Percentiles rank a stretch among this genome's conserved stretches.
Evolutionary conservation across 2,329 filamentous ascomycete species (phyloP).

Genomic region (Bipolaris victoriae): DNA sequence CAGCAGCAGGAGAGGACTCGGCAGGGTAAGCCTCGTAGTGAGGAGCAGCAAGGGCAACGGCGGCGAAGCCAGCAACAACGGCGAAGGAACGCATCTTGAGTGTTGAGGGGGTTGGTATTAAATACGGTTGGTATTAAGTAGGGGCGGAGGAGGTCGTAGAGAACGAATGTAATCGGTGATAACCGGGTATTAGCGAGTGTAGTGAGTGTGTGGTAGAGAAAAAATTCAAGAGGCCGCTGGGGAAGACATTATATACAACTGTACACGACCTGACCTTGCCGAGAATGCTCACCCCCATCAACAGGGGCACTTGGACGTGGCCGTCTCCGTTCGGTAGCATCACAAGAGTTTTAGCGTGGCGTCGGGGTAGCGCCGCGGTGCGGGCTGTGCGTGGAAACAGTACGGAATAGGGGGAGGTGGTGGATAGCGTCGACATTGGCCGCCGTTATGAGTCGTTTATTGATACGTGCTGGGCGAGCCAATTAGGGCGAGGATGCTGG

Average conservation of each 20-base stretch:
- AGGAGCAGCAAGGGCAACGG: slow-evolving; percentile 31
- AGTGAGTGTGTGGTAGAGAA: slow-evolving; percentile 49
- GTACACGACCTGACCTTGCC: slow-evolving; percentile 32
- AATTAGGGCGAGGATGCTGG: slow-evolving; percentile 30
- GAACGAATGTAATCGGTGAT: slow-evolving; percentile 52
- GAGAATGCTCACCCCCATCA: slow-evolving; percentile 24
- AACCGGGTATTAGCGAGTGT: slow-evolving; percentile 45
- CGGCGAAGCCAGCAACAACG: slow-evolving; percentile 41
- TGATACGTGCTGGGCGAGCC: slow-evolving; percentile 32
- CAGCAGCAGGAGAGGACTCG: slow-evolving; percentile 2
- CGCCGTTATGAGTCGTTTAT: slow-evolving; percentile 39
- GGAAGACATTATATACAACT: slow-evolving; percentile 46
- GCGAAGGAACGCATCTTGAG: slow-evolving; percentile 51
- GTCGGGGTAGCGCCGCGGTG: slow-evolving; percentile 34
- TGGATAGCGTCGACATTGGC: slow-evolving; percentile 31
- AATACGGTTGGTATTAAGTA: slow-evolving; percentile 46
- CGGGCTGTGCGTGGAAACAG: slow-evolving; percentile 32
- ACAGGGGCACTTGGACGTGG: slow-evolving; percentile 35
- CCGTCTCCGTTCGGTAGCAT: slow-evolving; percentile 31
- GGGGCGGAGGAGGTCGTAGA: slow-evolving; percentile 34
- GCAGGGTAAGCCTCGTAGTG: slow-evolving; percentile 23
- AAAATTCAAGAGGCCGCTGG: slow-evolving; percentile 20
- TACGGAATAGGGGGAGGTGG: slow-evolving; percentile 43
- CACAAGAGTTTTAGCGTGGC: slow-evolving; percentile 31
- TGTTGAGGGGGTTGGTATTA: slow-evolving; percentile 37